Evolutionary conservation across 169 alveolate species (phyloP).

Genomic region (Theileria annulata): DNA sequence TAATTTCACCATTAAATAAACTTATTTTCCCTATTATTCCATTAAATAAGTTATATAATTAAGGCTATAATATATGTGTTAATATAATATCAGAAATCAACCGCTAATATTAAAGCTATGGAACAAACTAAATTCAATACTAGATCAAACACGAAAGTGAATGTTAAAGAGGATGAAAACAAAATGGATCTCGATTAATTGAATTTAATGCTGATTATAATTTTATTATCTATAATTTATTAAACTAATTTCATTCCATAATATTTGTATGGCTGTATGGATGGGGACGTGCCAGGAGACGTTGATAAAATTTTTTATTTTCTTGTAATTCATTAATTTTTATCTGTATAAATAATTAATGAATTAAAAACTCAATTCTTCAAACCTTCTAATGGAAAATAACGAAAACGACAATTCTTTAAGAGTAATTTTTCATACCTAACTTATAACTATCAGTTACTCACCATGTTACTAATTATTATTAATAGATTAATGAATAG

Average conservation of each 20-base stretch:
- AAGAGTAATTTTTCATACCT: conserved; percentile 5
- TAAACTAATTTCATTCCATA: too few species aligned
- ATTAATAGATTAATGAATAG: background rate
- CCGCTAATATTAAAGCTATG: background rate
- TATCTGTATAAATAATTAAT: background rate
- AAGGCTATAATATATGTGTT: background rate
- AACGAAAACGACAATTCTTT: conserved; percentile 3
- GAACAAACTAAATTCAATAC: conserved; percentile 20
- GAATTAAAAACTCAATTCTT: background rate
- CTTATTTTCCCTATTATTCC: too few species aligned
- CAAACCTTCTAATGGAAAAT: conserved; percentile 18
- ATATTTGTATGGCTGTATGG: background rate
- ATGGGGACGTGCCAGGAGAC: background rate
- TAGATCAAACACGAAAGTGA: background rate
- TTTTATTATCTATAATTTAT: too few species aligned
- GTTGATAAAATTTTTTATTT: background rate
- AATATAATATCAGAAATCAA: background rate
- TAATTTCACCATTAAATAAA: too few species aligned
- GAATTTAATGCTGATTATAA: too few species aligned
- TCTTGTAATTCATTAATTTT: background rate
- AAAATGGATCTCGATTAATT: conserved; percentile 6
- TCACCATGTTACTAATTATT: background rate
- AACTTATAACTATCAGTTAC: background rate
- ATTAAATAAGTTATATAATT: too few species aligned
- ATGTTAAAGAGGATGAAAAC: background rate